Base-by-base conservation (phyloP, 345 rosid species). In the Psidium friedrichsthalianum region DNA sequence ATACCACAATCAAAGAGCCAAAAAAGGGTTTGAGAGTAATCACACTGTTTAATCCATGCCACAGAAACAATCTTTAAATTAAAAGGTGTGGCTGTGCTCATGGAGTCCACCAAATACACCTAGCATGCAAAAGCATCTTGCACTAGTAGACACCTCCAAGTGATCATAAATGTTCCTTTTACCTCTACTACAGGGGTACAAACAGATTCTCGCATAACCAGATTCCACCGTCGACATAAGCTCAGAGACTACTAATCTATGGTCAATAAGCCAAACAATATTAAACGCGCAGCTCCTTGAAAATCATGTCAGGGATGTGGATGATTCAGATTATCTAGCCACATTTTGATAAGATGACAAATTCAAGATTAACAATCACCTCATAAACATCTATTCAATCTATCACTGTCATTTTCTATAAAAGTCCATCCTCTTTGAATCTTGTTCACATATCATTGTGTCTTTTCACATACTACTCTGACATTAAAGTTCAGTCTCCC, bases 91-190 rank as follows among this genome's bases (percentile, higher is more conserved):
- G 78, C 78, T 64, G 78, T 32, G 78, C 78, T 69, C 76, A 64
- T 64, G 44, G 32, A 36, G 32, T 64, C 76, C 76, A 64, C 42
- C 76, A 87, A 82, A 18, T 27, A 82, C 42, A 27, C 57, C 84
- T 82, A 24, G 14, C 9, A 82, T 85, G 82, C 78, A 78, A 85
- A 88, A 84, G 54, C 80, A 36, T 36, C 80, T 69, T 69, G 52
- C 83, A 78, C 51, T 74, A 58, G 25, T 83, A 49, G 74, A 82
- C 49, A 88, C 44, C 84, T 82, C n/a, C 56, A 55, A 11, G 61
- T 82, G 47, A 29, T 96, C 93, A 69, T 90, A 88, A 42, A 86
- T 32, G 27, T 29, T 24, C 84, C 51, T 53, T 52, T 82, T 82
- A 10, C 47, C 47, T 64, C 76, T 36, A 69, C 80, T 42, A 69